Conservation (phyloP, 148 eudicot genomes). For the Fallopia convolvulus region DNA sequence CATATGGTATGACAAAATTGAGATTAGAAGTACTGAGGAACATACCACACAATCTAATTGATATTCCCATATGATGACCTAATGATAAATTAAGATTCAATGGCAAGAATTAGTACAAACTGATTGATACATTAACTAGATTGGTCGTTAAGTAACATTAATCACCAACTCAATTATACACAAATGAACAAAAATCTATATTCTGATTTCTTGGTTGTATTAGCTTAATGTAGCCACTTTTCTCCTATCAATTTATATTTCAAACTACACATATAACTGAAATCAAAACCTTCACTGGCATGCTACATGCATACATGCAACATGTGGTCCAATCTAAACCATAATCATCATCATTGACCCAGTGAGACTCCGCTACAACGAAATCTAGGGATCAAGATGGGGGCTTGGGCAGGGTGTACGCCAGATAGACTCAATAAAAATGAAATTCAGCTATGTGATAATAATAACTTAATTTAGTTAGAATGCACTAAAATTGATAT, state of each 20-base stretch:
- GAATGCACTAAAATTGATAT: no score
- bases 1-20: not conserved
- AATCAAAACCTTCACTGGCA: conserved; percentile 4
- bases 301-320: not conserved
- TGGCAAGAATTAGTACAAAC: not conserved
- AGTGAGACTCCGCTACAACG: no score
- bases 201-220: conserved; percentile 12
- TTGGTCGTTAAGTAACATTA: conserved; percentile 7
- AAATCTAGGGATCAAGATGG: no score
- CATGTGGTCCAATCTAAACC: conserved; percentile 5
- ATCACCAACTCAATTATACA: not conserved
- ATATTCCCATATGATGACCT: not conserved
- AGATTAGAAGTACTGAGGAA: not conserved
- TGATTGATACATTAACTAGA: not conserved
- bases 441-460: no score
- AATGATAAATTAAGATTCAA: not conserved
- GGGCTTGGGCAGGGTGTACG: no score
- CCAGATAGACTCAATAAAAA: no score
- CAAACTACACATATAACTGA: not conserved
- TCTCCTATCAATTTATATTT: not conserved
- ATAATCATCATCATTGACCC: no score
- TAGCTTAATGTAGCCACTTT: conserved; percentile 6
- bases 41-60: conserved; percentile 1
- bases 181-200: not conserved
- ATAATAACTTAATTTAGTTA: no score